Evolutionary conservation across 352 stramenopile species (phyloP).

Genomic region (Phytopythium sindhum): DNA sequence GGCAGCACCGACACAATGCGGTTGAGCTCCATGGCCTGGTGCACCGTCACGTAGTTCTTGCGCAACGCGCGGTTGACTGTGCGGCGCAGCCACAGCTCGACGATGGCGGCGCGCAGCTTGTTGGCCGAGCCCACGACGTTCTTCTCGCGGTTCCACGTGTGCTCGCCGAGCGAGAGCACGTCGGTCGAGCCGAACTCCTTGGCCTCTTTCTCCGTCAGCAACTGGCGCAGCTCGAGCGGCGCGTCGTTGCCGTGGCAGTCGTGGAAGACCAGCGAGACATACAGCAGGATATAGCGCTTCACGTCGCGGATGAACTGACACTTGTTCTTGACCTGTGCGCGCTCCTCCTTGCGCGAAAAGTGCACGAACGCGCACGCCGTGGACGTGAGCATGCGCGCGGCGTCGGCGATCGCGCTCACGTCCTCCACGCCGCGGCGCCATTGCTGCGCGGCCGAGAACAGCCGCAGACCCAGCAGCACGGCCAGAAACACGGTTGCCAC

Average conservation of each 20-base stretch:
- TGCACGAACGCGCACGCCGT: slow-evolving; percentile 43
- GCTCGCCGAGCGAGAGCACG: slow-evolving; percentile 32
- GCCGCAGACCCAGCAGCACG: slow-evolving; percentile 35
- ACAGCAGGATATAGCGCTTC: slow-evolving; percentile 55
- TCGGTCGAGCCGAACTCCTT: slow-evolving; percentile 33
- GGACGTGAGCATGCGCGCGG: slow-evolving; percentile 32
- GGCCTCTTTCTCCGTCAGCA: slow-evolving; percentile 44
- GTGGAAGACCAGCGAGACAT: slow-evolving; percentile 52
- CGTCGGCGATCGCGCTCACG: slow-evolving; percentile 36
- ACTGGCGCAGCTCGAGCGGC: slow-evolving; percentile 32
- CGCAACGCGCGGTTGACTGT: slow-evolving; percentile 34
- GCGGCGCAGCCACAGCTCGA: slow-evolving; percentile 58
- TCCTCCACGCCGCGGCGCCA: slow-evolving; percentile 44
- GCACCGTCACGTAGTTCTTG: slow-evolving; percentile 36
- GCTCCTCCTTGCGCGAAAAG: slow-evolving; percentile 38
- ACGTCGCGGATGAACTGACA: slow-evolving; percentile 54
- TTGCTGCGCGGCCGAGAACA: slow-evolving; percentile 38
- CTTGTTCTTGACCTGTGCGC: slow-evolving; percentile 35
- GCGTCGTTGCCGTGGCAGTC: slow-evolving; percentile 45
- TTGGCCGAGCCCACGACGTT: slow-evolving; percentile 50
- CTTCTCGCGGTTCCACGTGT: slow-evolving; percentile 40
- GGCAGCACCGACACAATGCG: slow-evolving; percentile 39
- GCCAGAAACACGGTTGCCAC: slow-evolving; percentile 32
- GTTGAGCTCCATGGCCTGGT: slow-evolving; percentile 52
- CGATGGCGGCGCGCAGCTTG: slow-evolving; percentile 40